phyloP scores from a whole-genome alignment of 129 eudicot genomes.

The Calendula officinalis region DNA sequence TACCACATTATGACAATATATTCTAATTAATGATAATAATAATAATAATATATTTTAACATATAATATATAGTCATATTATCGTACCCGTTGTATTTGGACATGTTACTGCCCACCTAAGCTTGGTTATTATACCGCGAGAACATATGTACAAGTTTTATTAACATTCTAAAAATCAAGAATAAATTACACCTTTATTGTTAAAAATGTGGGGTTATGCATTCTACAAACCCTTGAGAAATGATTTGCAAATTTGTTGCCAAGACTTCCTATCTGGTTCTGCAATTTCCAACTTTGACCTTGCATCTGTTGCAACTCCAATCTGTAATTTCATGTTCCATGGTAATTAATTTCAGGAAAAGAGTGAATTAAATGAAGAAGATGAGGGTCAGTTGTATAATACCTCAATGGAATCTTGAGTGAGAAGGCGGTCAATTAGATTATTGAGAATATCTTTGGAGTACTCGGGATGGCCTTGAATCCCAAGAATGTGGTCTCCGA shows the following conservation, averaged over 20 bases:
- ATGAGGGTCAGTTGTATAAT: conserved; percentile 9
- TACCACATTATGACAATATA: no score
- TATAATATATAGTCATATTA: no score
- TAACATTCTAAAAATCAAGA: conserved; percentile 12
- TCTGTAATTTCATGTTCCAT: conserved; percentile 38
- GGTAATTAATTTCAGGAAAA: no score
- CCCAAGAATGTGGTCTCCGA: conserved; percentile 60
- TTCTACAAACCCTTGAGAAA: conserved; percentile 53
- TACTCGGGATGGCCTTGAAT: conserved; percentile 92
- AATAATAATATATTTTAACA: no score
- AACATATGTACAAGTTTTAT: background rate
- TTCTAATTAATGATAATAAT: no score
- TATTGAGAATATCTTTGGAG: conserved; percentile 64
- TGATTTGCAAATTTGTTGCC: conserved; percentile 60
- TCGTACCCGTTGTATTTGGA: no score
- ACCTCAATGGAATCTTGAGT: conserved; percentile 44
- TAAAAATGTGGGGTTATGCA: background rate
- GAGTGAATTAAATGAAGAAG: background rate
- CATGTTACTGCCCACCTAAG: no score
- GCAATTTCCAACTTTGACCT: conserved; percentile 37
- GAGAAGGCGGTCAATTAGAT: conserved; percentile 72
- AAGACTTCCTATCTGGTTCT: conserved; percentile 59
- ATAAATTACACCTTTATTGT: conserved; percentile 4
- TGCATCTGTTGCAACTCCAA: conserved; percentile 47
- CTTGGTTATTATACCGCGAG: no score